Conservation (phyloP, 1,139 yeast genomes). For the Protomyces inundatus region DNA sequence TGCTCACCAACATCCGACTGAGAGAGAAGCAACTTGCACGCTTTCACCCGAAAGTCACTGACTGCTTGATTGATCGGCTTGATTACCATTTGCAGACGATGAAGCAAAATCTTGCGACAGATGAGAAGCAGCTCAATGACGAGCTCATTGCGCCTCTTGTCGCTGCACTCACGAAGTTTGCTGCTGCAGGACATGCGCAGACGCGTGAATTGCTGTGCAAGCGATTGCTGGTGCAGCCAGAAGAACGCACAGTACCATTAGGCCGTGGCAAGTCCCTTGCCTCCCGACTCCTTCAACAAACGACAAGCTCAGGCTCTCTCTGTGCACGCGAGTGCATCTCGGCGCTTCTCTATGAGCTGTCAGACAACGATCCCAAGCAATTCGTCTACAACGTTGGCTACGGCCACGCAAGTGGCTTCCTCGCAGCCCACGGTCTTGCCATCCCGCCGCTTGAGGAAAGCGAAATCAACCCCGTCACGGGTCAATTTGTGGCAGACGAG, state of each 20-base stretch:
- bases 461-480: conserved; percentile 37
- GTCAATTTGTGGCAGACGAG: conserved; percentile 33
- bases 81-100: not conserved
- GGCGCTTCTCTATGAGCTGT: conserved; percentile 29
- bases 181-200: not conserved
- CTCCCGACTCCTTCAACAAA: conserved; percentile 27
- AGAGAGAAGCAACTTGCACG: not conserved
- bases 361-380: conserved; percentile 26
- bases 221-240: conserved; percentile 18
- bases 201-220: conserved; percentile 13
- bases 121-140: conserved; percentile 11
- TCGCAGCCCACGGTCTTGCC: conserved; percentile 34
- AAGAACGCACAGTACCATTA: conserved; percentile 30
- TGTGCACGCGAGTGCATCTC: conserved; percentile 25
- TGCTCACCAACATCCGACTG: not conserved
- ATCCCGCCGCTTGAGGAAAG: conserved; percentile 30
- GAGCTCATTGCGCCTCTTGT: conserved; percentile 20
- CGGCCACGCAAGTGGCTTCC: conserved; percentile 37
- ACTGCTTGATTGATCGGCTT: not conserved
- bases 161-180: conserved; percentile 1
- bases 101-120: not conserved
- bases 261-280: conserved; percentile 28
- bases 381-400: conserved; percentile 37
- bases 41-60: not conserved
- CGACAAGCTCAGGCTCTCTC: conserved; percentile 8